Base-by-base conservation (phyloP, 2,329 filamentous ascomycete species). In the Aspergillus ustus region DNA sequence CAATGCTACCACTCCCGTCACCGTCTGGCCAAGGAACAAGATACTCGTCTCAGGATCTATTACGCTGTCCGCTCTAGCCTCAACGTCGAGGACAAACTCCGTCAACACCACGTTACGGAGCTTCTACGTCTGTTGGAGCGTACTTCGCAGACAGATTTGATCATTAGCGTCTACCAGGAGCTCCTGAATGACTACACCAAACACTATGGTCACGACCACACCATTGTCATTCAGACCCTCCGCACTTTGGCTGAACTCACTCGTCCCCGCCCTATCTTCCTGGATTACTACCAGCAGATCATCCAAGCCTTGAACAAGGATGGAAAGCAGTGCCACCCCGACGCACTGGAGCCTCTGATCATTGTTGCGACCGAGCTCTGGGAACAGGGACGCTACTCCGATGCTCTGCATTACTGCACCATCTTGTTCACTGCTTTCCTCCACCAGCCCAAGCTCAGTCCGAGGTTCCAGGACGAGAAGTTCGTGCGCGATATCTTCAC, bases 1-100 rank as follows among this genome's bases (percentile, higher is more conserved):
- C 72, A 80, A 34, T 82, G 79, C 66, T 83, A 85, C 64, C 70
- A 73, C 57, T 69, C 69, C n/a, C 73, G 76, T 13, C 73, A 73
- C 25, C 73, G 75, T 17, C 66, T 69, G 43, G 62, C 64, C 25
- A 77, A 78, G 52, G 76, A 78, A 57, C 75, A 78, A 60, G 72
- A 77, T 46, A 69, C 77, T 43, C 69, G 73, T n/a, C 57, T 72
- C 11, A 69, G 77, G 3, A 62, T 79, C 13, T 79, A 79, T 66
- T 71, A 68, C 34, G 74, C 74, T 7, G 62, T 77, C 49, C 70
- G 74, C 13, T 61, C 55, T 9, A 67, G 63, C 28, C 70, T 72
- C 13, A 69, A 67, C 4, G 64, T 74, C 2, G 73, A 71, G 11
- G 74, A 78, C 61, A 73, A 75, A 52, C 59, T 72, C 15, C 60